Evolutionary conservation across 1,284 basidiomycete species (phyloP), one percentile per base, ranked within the genome.

Genomic region (Leccinum holopus): DNA sequence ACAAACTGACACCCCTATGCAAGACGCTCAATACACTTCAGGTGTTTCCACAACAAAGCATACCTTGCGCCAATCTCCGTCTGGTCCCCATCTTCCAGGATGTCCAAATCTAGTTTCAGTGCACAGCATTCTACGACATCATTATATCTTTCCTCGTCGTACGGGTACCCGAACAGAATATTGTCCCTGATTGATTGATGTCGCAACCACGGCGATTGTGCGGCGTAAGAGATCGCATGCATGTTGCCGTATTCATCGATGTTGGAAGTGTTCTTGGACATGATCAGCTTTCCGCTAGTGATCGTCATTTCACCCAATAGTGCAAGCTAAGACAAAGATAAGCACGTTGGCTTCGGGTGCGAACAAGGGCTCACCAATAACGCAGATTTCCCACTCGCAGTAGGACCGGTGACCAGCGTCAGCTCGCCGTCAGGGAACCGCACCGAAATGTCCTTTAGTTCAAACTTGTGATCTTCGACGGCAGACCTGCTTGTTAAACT

Each of bases 321-420:
- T 9, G 74, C 74, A 47, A 77, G 60, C 74, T 76, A 53, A 9
- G 3, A 16, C n/a, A 25, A 33, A 16, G 0, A 12, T 58, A 12
- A 66, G 11, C 5, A 30, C 11, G 6, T 7, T 0, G 21, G 16
- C 28, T 25, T 7, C 18, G n/a, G 9, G 49, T 33, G 11, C 14
- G 4, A 37, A 57, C 9, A 60, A 57, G 9, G 4, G 12, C 74
- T 62, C 32, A 76, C 72, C 54, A 76, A 58, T 16, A 74, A 52
- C 7, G 74, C 74, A 18, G 86, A 86, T 76, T 91, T 91, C n/a
- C 88, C 88, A 35, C 84, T 83, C 0, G 87, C 89, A 0, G 88
- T 89, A 0, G 87, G 84, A 5, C 84, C 84, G 3, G 82, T 83
- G 62, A 88, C 72, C 16, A 87, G 71, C 8, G 81, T 81, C 47